phyloP scores from a whole-genome alignment of 768 basidiomycete species.

The Nevesoporus exiguus region DNA sequence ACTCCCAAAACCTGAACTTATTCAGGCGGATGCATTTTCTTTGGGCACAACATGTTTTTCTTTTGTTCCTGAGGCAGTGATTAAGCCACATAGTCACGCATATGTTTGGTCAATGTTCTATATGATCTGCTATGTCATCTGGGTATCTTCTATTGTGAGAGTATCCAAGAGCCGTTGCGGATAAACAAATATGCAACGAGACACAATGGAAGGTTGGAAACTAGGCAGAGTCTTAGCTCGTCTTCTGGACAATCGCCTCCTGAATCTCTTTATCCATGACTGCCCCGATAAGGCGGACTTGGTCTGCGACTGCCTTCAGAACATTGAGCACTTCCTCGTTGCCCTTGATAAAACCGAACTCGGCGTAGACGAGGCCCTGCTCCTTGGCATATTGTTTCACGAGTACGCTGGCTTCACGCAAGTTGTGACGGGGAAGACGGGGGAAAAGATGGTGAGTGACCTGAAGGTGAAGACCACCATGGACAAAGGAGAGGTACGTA shows the following conservation, averaged over 20 bases:
- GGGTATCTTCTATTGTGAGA: slow-evolving; percentile 16
- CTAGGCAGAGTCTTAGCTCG: slow-evolving; percentile 2
- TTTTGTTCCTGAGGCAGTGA: background rate
- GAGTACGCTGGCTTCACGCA: slow-evolving; percentile 73
- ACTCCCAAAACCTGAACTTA: slow-evolving; percentile 38
- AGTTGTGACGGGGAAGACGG: slow-evolving; percentile 89
- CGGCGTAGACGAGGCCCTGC: slow-evolving; percentile 81
- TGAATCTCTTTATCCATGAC: slow-evolving; percentile 77
- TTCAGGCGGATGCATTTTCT: slow-evolving; percentile 27
- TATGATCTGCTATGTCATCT: background rate
- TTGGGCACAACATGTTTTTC: slow-evolving; percentile 18
- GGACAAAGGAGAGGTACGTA: slow-evolving; percentile 78
- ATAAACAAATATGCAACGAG: background rate
- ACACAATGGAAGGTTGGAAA: no score
- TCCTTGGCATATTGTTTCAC: slow-evolving; percentile 89
- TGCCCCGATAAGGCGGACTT: slow-evolving; percentile 74
- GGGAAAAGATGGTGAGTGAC: slow-evolving; percentile 98
- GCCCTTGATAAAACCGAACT: slow-evolving; percentile 86
- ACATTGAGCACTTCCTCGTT: slow-evolving; percentile 84
- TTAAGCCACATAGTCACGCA: background rate
- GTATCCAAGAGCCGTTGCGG: background rate
- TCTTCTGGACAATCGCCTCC: slow-evolving; percentile 55
- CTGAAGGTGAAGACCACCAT: slow-evolving; percentile 97
- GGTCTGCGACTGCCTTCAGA: slow-evolving; percentile 80
- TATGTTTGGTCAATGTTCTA: background rate